Percentiles rank a stretch among this genome's conserved stretches.
Conservation (phyloP, 345 rosid genomes). For the Turnera subulata region DNA sequence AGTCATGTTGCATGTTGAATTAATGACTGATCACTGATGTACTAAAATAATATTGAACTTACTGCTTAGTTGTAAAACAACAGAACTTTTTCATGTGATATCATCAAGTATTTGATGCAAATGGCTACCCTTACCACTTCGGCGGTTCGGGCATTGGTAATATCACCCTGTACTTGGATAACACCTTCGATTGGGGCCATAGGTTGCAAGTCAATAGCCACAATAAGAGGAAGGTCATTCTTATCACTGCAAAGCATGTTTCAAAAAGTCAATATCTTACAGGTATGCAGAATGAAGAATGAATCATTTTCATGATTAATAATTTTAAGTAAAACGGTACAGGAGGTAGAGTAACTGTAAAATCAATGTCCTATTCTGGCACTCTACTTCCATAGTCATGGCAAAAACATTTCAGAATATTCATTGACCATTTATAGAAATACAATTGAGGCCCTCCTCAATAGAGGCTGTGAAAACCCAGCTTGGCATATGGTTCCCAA, state of each 20-base stretch:
- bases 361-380: no score
- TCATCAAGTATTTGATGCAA: not conserved
- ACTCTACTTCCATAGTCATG: no score
- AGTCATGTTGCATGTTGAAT: no score
- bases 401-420: no score
- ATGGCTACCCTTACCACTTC: slow-evolving; percentile 56
- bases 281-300: slow-evolving; percentile 1
- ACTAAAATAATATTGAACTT: not conserved
- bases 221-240: slow-evolving; percentile 68
- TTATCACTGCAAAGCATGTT: slow-evolving; percentile 41
- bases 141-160: slow-evolving; percentile 90
- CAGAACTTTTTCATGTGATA: no score
- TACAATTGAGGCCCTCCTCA: no score
- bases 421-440: not conserved
- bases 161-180: slow-evolving; percentile 94
- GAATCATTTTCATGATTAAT: not conserved
- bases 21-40: no score
- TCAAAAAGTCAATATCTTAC: slow-evolving; percentile 5
- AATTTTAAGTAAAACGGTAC: not conserved
- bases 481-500: no score
- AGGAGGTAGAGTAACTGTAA: no score
- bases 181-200: slow-evolving; percentile 99
- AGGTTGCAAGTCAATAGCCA: slow-evolving; percentile 94
- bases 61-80: not conserved
- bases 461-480: no score